Conservation (phyloP, 106 monocot species). For the Phalaenopsis equestris region DNA sequence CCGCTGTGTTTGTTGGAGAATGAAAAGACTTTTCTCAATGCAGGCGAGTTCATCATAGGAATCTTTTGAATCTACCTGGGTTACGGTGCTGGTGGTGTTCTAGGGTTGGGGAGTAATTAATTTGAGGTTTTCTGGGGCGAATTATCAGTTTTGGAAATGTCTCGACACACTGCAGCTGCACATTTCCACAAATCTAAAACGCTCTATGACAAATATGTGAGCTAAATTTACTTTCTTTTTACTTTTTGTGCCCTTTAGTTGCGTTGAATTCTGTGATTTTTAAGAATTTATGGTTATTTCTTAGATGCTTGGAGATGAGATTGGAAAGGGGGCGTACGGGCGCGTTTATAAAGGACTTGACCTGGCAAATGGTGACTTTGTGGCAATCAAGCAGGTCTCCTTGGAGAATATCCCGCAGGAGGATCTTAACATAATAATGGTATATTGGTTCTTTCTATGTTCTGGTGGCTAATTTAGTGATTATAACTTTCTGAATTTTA, state of each 20-base stretch:
- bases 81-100: background rate
- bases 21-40: background rate
- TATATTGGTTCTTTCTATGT: slow-evolving; percentile 11
- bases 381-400: slow-evolving; percentile 98
- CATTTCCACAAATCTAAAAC: slow-evolving; percentile 84
- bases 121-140: background rate
- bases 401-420: slow-evolving; percentile 95
- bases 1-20: background rate
- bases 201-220: slow-evolving; percentile 94
- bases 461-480: background rate
- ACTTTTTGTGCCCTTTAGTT: background rate
- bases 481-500: background rate
- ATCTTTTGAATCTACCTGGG: background rate
- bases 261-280: background rate
- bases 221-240: slow-evolving; percentile 9
- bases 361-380: slow-evolving; percentile 95
- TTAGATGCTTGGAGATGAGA: slow-evolving; percentile 98
- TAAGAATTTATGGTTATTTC: background rate
- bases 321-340: slow-evolving; percentile 99
- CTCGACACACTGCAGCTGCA: slow-evolving; percentile 47
- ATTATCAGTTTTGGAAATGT: slow-evolving; percentile 27
- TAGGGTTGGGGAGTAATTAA: background rate
- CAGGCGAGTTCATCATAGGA: background rate
- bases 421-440: slow-evolving; percentile 99
- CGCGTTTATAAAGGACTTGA: slow-evolving; percentile 94